Percentiles rank a stretch among this genome's conserved stretches.
Evolutionary conservation across 2,329 filamentous ascomycete genomes (phyloP).

Genomic region (Mycosphaerella arachidis): DNA sequence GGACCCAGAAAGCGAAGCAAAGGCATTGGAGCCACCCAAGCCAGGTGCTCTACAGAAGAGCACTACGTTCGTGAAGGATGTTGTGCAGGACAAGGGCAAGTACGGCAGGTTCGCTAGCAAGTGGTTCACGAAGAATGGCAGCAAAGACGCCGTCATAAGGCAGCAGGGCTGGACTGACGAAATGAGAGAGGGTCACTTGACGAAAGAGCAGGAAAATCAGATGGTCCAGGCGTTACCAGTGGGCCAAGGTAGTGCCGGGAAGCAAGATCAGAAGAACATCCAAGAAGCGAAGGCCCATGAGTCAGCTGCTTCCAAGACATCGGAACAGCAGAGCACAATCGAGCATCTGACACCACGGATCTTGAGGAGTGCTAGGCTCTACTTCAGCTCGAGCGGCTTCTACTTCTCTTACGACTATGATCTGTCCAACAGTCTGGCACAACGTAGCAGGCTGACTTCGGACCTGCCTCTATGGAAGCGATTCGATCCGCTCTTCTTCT

Average conservation of each 20-base stretch:
- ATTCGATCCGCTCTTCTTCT: conserved; percentile 73
- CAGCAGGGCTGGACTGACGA: conserved; percentile 62
- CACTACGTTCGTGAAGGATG: conserved; percentile 80
- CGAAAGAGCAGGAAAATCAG: conserved; percentile 33
- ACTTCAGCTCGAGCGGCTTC: conserved; percentile 80
- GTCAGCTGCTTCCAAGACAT: not conserved
- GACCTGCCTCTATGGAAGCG: conserved; percentile 63
- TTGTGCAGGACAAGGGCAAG: conserved; percentile 73
- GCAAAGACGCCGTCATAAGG: conserved; percentile 67
- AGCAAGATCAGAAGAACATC: conserved; percentile 15
- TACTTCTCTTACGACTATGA: conserved; percentile 96
- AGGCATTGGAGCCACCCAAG: conserved; percentile 32
- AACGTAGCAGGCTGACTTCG: conserved; percentile 38
- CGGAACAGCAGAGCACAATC: conserved; percentile 18
- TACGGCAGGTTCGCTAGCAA: conserved; percentile 86
- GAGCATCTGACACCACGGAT: conserved; percentile 72
- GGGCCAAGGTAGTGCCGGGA: conserved; percentile 17
- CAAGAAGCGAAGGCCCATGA: conserved; percentile 5
- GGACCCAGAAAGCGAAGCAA: conserved; percentile 18
- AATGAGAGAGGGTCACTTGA: conserved; percentile 35
- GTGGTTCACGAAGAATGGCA: conserved; percentile 85
- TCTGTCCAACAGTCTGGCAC: conserved; percentile 63
- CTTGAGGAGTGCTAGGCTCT: conserved; percentile 73
- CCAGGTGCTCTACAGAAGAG: conserved; percentile 33
- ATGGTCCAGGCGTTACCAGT: conserved; percentile 29